These are phyloP conservation scores for Lentinula guzmanii DNA, from an alignment of 768 basidiomycete species.

Conservation along the genomic window DNA sequence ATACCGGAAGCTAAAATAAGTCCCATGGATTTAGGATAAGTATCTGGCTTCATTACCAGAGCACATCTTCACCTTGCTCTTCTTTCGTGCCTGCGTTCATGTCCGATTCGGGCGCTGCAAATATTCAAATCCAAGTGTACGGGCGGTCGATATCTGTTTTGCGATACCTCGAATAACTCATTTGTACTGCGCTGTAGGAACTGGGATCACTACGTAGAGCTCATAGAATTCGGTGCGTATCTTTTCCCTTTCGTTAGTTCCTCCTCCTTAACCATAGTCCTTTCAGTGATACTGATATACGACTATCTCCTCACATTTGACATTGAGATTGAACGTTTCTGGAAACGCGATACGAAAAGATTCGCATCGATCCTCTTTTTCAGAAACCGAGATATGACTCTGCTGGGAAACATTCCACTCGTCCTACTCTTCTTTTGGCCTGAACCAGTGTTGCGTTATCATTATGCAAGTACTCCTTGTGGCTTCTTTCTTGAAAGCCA, in stretches of 20 bases:
- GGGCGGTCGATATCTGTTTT: too few relatives aligned
- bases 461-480: background rate
- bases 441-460: background rate
- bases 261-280: too few relatives aligned
- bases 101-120: too few relatives aligned
- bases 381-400: constrained; percentile 2
- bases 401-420: constrained; percentile 1
- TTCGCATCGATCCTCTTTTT: background rate
- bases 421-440: background rate
- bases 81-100: too few relatives aligned
- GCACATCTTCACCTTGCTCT: too few relatives aligned
- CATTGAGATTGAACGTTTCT: background rate
- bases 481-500: background rate
- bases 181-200: background rate
- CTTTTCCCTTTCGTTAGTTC: background rate
- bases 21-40: too few relatives aligned
- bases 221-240: constrained; percentile 1
- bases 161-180: too few relatives aligned
- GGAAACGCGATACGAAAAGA: background rate
- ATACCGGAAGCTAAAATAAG: too few relatives aligned
- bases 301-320: constrained; percentile 4
- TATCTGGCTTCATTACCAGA: too few relatives aligned
- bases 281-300: background rate
- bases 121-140: too few relatives aligned
- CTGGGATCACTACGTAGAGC: background rate